phyloP scores from a whole-genome alignment of 2,329 filamentous ascomycete genomes.

The Apiospora pterosperma region DNA sequence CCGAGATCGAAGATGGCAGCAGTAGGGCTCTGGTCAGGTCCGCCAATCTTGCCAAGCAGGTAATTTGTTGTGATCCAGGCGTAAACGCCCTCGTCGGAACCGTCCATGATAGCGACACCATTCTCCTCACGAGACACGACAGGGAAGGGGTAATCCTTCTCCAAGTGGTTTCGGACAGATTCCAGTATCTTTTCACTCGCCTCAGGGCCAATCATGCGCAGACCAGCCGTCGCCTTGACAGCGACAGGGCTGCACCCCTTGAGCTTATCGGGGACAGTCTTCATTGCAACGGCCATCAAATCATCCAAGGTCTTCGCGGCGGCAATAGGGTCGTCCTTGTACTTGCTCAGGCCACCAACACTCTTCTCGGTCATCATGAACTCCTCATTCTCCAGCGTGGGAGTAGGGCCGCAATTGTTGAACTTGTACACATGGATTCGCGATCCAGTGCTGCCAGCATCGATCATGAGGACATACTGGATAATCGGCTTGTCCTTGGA shows the following conservation, averaged over 20 bases:
- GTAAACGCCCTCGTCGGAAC: slow-evolving; percentile 94
- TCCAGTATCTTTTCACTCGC: slow-evolving; percentile 81
- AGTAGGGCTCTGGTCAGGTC: slow-evolving; percentile 83
- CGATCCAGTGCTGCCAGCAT: slow-evolving; percentile 95
- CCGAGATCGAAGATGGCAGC: slow-evolving; percentile 95
- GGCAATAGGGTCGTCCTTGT: slow-evolving; percentile 77
- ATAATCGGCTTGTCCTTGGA: slow-evolving; percentile 89
- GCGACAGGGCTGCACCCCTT: slow-evolving; percentile 91
- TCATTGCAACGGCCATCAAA: slow-evolving; percentile 81
- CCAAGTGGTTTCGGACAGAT: slow-evolving; percentile 78
- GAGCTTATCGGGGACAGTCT: slow-evolving; percentile 80
- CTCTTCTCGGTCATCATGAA: slow-evolving; percentile 93
- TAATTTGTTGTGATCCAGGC: slow-evolving; percentile 99
- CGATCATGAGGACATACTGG: slow-evolving; percentile 98
- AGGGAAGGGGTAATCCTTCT: slow-evolving; percentile 90
- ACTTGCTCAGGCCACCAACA: slow-evolving; percentile 82
- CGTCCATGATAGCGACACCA: slow-evolving; percentile 96
- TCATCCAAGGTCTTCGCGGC: slow-evolving; percentile 88
- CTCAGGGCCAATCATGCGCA: slow-evolving; percentile 80
- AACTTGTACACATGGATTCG: slow-evolving; percentile 98
- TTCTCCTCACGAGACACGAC: slow-evolving; percentile 81
- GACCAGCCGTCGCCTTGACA: slow-evolving; percentile 95
- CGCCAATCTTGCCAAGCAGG: slow-evolving; percentile 94
- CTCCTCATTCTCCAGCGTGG: slow-evolving; percentile 86
- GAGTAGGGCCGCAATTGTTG: slow-evolving; percentile 96